Base-by-base conservation (phyloP, 2,329 filamentous ascomycete genomes). In the Colletotrichum sp. region DNA sequence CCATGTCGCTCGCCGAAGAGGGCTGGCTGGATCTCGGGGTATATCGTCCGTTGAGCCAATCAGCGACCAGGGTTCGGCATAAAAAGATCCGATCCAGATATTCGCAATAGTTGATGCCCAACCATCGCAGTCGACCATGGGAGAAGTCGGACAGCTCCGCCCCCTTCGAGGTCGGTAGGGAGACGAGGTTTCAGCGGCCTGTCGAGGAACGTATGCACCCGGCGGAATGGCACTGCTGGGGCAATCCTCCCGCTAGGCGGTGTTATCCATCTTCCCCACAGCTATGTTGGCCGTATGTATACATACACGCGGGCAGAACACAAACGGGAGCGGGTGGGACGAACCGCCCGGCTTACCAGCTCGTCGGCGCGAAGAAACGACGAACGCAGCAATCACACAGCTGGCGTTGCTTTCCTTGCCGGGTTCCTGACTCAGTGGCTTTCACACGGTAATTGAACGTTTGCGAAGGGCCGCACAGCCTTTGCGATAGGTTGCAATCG, bases 181-280 rank as follows among this genome's bases (percentile, higher is more conserved):
- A 52, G 67, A 64, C 60, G 68, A 70, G 16, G 68, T 70, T 65
- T 70, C 68, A 70, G 58, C 38, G 38, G 68, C 68, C 43, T 70
- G 68, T 64, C 58, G 38, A 56, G 30, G 18, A 26, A 48, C 56
- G 12, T 34, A 56, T 55, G 69, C 64, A 60, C 62, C 55, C 43
- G 62, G 55, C 55, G 43, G 62, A 56, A 66, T 68, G 61, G 38
- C 43, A 70, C 67, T 30, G 21, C 66, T 64, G 36, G 55, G 61
- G 69, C 43, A 30, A 8, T 6, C 24, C 15, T 24, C 62, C 48
- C 34, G 55, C 70, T 16, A 16, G 26, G 56, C 56, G 34, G 18
- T 21, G 26, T 30, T 56, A 48, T 66, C 52, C 28, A 18, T 32
- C 55, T 43, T 26, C 36, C 26, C 55, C 67, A 61, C 67, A 34